A percentile compares a stretch with the other conserved stretches of the same genome.
Evolutionary conservation across 805 yeast species (phyloP).

Genomic region (Saccharomycopsis babjevae): DNA sequence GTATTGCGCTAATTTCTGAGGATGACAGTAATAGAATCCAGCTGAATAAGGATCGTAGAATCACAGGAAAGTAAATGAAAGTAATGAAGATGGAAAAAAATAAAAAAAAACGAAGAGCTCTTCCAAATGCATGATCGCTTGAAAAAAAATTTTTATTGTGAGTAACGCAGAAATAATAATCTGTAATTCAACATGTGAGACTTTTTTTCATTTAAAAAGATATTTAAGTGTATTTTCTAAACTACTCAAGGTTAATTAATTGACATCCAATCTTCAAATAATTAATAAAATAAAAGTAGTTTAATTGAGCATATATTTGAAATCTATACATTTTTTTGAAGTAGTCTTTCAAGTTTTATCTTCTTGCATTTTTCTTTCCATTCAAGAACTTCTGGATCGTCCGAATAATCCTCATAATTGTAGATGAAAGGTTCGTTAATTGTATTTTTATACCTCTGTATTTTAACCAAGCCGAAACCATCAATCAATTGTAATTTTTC

Average conservation of each 20-base stretch:
- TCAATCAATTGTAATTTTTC: constrained; percentile 28
- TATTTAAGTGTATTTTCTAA: no score
- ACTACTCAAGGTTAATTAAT: no score
- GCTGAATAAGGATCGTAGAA: not conserved
- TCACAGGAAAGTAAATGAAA: not conserved
- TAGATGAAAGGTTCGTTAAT: constrained; percentile 43
- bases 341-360: not conserved
- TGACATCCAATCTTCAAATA: no score
- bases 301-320: not conserved
- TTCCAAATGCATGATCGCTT: not conserved
- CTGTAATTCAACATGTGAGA: not conserved
- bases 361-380: constrained; percentile 8
- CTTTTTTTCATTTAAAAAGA: no score
- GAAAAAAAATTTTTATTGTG: not conserved
- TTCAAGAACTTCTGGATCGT: constrained; percentile 5
- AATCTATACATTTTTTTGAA: not conserved
- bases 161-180: not conserved
- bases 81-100: not conserved
- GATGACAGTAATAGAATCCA: no score
- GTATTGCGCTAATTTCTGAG: not conserved
- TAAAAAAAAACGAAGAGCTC: not conserved
- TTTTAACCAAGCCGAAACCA: constrained; percentile 41
- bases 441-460: constrained; percentile 30
- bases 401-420: constrained; percentile 28
- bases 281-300: no score